Evolutionary conservation across 2,329 filamentous ascomycete species (phyloP).

Genomic region (Pyricularia sp.): DNA sequence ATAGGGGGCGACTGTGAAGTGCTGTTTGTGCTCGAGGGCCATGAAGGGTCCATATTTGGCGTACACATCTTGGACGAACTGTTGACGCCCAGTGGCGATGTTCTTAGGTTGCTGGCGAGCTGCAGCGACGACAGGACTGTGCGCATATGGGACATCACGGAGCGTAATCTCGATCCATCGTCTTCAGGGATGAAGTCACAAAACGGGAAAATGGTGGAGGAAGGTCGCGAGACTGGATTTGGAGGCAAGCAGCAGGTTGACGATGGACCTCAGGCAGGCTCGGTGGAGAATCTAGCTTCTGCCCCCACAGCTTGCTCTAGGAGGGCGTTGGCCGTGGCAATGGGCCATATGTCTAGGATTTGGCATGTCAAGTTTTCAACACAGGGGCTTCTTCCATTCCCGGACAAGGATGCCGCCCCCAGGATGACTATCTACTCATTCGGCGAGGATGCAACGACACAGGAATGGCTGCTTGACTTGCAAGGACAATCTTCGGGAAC

Average conservation of each 20-base stretch:
- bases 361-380: slow-evolving; percentile 63
- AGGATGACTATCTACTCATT: slow-evolving; percentile 50
- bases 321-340: slow-evolving; percentile 52
- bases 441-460: slow-evolving; percentile 70
- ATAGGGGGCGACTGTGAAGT: slow-evolving; percentile 20
- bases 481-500: slow-evolving; percentile 11
- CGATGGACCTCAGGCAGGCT: slow-evolving; percentile 10
- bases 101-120: slow-evolving; percentile 60
- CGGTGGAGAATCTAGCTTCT: slow-evolving; percentile 14
- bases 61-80: slow-evolving; percentile 60
- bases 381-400: not conserved
- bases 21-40: slow-evolving; percentile 46
- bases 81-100: slow-evolving; percentile 10
- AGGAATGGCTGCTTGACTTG: slow-evolving; percentile 54
- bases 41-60: slow-evolving; percentile 90
- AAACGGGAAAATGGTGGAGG: slow-evolving; percentile 12
- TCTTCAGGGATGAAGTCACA: not conserved
- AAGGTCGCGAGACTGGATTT: slow-evolving; percentile 50
- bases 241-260: slow-evolving; percentile 22
- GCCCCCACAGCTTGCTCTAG: slow-evolving; percentile 16
- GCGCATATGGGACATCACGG: slow-evolving; percentile 71
- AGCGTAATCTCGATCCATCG: slow-evolving; percentile 19
- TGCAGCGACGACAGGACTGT: slow-evolving; percentile 94
- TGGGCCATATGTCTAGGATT: slow-evolving; percentile 81
- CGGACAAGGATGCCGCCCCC: not conserved